These are phyloP conservation scores for Sclerotinia trifoliorum DNA, from an alignment of 2,329 filamentous ascomycete species.

Conservation along the genomic window DNA sequence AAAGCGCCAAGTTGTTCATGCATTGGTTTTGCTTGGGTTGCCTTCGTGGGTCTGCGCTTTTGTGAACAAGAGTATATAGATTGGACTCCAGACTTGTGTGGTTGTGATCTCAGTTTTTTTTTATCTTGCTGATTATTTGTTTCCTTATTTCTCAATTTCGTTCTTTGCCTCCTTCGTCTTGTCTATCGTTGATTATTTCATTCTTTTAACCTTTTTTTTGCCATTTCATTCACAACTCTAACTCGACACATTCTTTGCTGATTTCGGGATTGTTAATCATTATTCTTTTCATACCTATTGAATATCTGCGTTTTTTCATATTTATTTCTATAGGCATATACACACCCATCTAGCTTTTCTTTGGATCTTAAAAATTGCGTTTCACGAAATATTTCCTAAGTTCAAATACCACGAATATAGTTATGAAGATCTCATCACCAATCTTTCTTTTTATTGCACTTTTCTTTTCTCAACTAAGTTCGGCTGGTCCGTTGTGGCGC, in stretches of 20 bases:
- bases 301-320: background rate
- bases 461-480: slow-evolving; percentile 2
- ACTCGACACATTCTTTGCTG: slow-evolving; percentile 2
- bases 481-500: slow-evolving; percentile 17
- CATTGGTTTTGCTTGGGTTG: background rate
- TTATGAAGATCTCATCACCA: background rate
- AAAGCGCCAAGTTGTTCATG: slow-evolving; percentile 5
- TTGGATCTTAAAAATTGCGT: background rate
- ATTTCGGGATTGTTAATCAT: background rate
- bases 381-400: background rate
- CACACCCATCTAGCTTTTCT: background rate
- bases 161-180: background rate
- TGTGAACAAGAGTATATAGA: slow-evolving; percentile 7
- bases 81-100: background rate
- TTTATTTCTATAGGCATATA: background rate
- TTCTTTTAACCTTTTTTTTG: background rate
- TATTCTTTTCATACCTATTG: background rate
- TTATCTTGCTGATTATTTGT: slow-evolving; percentile 1
- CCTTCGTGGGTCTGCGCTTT: background rate
- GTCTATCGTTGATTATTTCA: slow-evolving; percentile 12
- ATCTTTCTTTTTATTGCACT: background rate
- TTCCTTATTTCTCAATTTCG: background rate
- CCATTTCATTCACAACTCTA: background rate
- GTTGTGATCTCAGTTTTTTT: background rate
- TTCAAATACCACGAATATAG: background rate